phyloP scores from a whole-genome alignment of 1,139 yeast genomes.

The Pichia sp. region DNA sequence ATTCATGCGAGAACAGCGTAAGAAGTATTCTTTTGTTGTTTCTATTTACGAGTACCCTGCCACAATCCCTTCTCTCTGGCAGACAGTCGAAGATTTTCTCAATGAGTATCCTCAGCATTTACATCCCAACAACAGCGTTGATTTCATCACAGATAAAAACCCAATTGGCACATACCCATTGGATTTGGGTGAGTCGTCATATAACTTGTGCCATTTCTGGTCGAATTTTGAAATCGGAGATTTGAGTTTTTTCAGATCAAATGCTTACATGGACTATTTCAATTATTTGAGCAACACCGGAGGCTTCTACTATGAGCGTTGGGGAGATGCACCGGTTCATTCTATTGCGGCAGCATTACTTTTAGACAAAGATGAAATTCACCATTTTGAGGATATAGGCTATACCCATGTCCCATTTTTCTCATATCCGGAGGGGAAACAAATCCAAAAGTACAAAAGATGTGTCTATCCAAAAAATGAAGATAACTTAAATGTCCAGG shows the following conservation, averaged over 20 bases:
- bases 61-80: conserved; percentile 84
- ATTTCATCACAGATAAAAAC: conserved; percentile 64
- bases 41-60: conserved; percentile 72
- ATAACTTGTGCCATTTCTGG: conserved; percentile 94
- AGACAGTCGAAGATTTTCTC: conserved; percentile 64
- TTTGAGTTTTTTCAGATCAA: conserved; percentile 72
- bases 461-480: conserved; percentile 60
- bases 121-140: conserved; percentile 65
- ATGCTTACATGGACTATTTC: conserved; percentile 66
- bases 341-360: conserved; percentile 69
- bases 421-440: conserved; percentile 68
- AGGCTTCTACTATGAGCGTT: conserved; percentile 86
- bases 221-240: conserved; percentile 87
- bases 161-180: conserved; percentile 35
- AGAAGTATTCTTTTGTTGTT: conserved; percentile 84
- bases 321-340: conserved; percentile 99
- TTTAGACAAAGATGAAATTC: conserved; percentile 64
- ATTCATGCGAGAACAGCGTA: conserved; percentile 64
- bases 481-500: conserved; percentile 53
- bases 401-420: conserved; percentile 79
- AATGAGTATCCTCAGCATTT: conserved; percentile 54
- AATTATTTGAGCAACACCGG: conserved; percentile 66
- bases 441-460: conserved; percentile 50
- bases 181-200: conserved; percentile 43
- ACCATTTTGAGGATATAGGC: conserved; percentile 89